A percentile compares a stretch with the other conserved stretches of the same genome.
These are phyloP conservation scores for Scenedesmus sp. DNA, from an alignment of 163 green algal species.

Conservation along the genomic window DNA sequence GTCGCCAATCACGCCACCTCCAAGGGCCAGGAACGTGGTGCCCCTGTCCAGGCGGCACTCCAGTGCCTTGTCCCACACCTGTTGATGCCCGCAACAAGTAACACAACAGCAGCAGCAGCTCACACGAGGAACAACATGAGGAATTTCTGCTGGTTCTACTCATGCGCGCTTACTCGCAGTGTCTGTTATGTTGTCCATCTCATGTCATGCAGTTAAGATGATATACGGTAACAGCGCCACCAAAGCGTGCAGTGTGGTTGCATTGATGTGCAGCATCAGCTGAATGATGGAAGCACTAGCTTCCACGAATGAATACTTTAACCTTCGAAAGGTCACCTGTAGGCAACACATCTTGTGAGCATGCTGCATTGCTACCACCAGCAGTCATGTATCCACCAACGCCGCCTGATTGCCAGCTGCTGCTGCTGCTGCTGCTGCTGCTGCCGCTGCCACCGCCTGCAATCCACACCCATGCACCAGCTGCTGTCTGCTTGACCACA, in stretches of 20 bases:
- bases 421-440: background rate
- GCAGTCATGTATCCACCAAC: background rate
- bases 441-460: no score
- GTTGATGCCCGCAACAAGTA: background rate
- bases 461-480: background rate
- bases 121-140: no score
- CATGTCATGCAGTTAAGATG: background rate
- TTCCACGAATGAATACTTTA: no score
- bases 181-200: background rate
- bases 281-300: no score
- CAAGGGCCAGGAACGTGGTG: conserved; percentile 96
- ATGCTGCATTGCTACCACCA: no score
- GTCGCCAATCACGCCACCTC: conserved; percentile 98
- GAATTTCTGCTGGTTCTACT: no score
- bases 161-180: no score
- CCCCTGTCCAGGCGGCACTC: conserved; percentile 84
- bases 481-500: background rate
- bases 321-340: no score
- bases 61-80: conserved; percentile 93
- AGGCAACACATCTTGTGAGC: no score
- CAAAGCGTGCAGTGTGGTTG: no score
- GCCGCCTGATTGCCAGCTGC: background rate
- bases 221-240: no score
- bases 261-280: no score
- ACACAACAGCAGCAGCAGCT: conserved; percentile 51